Percentiles rank a stretch among this genome's conserved stretches.
Evolutionary conservation across 2,329 filamentous ascomycete genomes (phyloP).

Genomic region (Fusarium albidum): DNA sequence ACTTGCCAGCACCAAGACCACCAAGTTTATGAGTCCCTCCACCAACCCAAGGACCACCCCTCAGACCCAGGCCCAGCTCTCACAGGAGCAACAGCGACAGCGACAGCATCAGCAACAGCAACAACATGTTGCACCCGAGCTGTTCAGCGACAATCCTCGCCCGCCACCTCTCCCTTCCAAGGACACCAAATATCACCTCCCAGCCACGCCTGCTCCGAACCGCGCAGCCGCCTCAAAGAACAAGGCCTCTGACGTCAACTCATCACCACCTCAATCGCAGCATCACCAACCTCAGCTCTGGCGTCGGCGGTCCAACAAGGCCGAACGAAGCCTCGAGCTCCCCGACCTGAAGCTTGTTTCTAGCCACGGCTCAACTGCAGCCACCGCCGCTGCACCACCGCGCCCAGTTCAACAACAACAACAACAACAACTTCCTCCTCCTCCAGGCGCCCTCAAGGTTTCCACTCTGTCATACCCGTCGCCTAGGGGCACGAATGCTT

Average conservation of each 20-base stretch:
- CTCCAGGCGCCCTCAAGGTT: slow-evolving; percentile 25
- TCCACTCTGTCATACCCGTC: slow-evolving; percentile 29
- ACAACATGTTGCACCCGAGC: slow-evolving; percentile 34
- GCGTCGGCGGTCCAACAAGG: slow-evolving; percentile 60
- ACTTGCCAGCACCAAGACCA: slow-evolving; percentile 34
- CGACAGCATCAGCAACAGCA: slow-evolving; percentile 34
- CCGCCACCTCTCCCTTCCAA: slow-evolving; percentile 41
- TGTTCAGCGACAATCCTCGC: slow-evolving; percentile 10
- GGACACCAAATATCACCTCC: slow-evolving; percentile 35
- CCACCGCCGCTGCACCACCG: slow-evolving; percentile 26
- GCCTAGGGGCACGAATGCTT: slow-evolving; percentile 16
- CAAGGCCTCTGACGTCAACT: slow-evolving; percentile 27
- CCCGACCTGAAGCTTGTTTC: slow-evolving; percentile 57
- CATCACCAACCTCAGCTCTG: slow-evolving; percentile 49
- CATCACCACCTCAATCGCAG: slow-evolving; percentile 37
- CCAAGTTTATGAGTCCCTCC: slow-evolving; percentile 29
- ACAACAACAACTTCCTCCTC: neutral
- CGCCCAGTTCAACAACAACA: slow-evolving; percentile 27
- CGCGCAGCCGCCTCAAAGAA: slow-evolving; percentile 21
- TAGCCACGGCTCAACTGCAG: slow-evolving; percentile 60
- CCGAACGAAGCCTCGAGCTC: slow-evolving; percentile 56
- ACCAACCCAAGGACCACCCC: slow-evolving; percentile 13
- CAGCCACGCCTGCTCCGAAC: slow-evolving; percentile 29
- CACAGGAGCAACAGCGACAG: slow-evolving; percentile 29
- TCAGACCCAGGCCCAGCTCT: neutral